Percentiles rank a stretch among this genome's conserved stretches.
These are phyloP conservation scores for Phalaenopsis equestris DNA, from an alignment of 106 monocot species.

Conservation along the genomic window DNA sequence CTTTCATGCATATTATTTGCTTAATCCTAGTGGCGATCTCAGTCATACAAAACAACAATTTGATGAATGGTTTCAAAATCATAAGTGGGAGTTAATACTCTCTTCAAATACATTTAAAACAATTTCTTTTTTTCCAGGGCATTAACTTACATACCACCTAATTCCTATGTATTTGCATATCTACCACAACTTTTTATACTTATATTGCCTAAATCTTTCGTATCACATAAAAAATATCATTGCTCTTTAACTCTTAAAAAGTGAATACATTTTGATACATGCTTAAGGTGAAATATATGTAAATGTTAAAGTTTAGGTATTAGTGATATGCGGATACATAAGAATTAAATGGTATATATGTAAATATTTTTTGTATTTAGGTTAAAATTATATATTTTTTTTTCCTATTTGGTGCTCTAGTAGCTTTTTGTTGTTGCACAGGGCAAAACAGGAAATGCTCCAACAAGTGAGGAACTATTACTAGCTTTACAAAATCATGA, in stretches of 20 bases:
- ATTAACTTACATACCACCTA: no score
- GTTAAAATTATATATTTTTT: no score
- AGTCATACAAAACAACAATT: slow-evolving; percentile 54
- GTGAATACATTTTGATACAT: no score
- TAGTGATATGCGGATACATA: not conserved
- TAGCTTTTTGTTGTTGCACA: slow-evolving; percentile 6
- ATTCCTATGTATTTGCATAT: no score
- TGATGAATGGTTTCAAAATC: slow-evolving; percentile 57
- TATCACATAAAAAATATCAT: no score
- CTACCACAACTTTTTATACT: no score
- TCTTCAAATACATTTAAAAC: not conserved
- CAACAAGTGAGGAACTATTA: slow-evolving; percentile 47
- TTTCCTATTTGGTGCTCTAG: no score
- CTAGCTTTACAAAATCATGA: slow-evolving; percentile 31
- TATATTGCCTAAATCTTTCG: no score
- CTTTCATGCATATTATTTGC: slow-evolving; percentile 1
- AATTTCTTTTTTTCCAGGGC: no score
- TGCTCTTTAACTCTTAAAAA: no score
- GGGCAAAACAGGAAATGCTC: slow-evolving; percentile 67
- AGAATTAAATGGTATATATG: not conserved
- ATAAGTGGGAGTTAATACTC: slow-evolving; percentile 45
- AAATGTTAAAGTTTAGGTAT: not conserved
- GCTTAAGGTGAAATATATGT: no score
- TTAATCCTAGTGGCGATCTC: slow-evolving; percentile 73
- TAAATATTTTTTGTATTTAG: not conserved